phyloP scores from a whole-genome alignment of 495 filamentous ascomycete genomes.

The Hypoxylon cercidicola region DNA sequence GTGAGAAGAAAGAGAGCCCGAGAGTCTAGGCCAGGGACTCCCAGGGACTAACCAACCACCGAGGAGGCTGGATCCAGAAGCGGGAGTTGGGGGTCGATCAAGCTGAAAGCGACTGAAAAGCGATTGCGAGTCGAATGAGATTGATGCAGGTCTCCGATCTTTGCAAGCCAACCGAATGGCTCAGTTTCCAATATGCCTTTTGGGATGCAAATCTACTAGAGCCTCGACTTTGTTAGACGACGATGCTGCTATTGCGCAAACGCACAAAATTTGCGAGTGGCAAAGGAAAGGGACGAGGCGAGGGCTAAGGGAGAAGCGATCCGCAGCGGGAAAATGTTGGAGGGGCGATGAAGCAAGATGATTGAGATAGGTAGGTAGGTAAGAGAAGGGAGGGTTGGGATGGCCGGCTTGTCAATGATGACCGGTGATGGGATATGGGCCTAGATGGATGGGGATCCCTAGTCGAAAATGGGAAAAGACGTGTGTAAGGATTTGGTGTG shows the following conservation, averaged over 20 bases:
- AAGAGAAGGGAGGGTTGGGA: constrained; percentile 38
- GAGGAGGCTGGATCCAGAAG: constrained; percentile 42
- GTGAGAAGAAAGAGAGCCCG: constrained; percentile 41
- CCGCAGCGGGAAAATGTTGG: constrained; percentile 22
- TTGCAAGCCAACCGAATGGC: constrained; percentile 26
- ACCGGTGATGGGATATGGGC: constrained; percentile 31
- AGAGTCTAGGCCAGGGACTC: constrained; percentile 44
- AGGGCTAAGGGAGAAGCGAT: constrained; percentile 21
- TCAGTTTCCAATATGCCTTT: constrained; percentile 15
- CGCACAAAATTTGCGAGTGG: constrained; percentile 14
- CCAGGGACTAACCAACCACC: constrained; percentile 48
- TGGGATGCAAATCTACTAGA: constrained; percentile 1
- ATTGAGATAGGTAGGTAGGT: constrained; percentile 43
- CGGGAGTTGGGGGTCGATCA: constrained; percentile 46
- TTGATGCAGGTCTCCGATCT: constrained; percentile 28
- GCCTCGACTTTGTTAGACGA: constrained; percentile 13
- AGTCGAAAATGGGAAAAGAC: constrained; percentile 37
- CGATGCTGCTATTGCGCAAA: constrained; percentile 28
- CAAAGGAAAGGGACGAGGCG: constrained; percentile 29
- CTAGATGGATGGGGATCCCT: constrained; percentile 38
- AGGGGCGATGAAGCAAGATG: constrained; percentile 45
- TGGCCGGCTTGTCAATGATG: constrained; percentile 40
- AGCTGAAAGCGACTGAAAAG: constrained; percentile 30
- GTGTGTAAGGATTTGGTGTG: constrained; percentile 11
- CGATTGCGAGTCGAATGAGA: constrained; percentile 25